A percentile compares a stretch with the other conserved stretches of the same genome.
Conservation (phyloP, 371 early-diverging fungal genomes). For the Mucor circinelloides region DNA sequence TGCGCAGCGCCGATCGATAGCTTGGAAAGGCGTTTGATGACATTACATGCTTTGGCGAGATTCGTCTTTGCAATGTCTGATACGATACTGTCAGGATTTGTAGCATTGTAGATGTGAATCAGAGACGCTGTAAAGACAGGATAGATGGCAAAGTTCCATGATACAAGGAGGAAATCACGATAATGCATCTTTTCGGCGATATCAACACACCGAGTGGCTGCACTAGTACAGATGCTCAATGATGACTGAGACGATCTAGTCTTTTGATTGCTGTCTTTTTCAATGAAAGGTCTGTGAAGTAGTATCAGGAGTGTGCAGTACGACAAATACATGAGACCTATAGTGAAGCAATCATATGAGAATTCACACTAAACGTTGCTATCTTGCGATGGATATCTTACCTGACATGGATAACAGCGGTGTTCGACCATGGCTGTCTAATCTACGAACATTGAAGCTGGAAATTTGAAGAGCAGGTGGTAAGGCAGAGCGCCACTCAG, state of each 20-base stretch:
- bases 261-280: slow-evolving; percentile 29
- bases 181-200: slow-evolving; percentile 55
- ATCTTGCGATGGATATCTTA: neutral
- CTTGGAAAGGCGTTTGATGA: slow-evolving; percentile 39
- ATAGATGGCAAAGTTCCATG: slow-evolving; percentile 58
- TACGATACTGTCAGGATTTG: slow-evolving; percentile 31
- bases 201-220: slow-evolving; percentile 52
- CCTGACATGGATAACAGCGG: slow-evolving; percentile 50
- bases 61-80: slow-evolving; percentile 36
- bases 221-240: slow-evolving; percentile 60
- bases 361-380: neutral
- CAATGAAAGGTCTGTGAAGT: slow-evolving; percentile 62
- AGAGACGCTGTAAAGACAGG: slow-evolving; percentile 48
- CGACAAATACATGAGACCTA: slow-evolving; percentile 52
- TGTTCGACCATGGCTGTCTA: slow-evolving; percentile 32
- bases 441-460: slow-evolving; percentile 27
- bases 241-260: slow-evolving; percentile 43
- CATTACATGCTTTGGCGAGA: slow-evolving; percentile 25
- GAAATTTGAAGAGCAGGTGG: slow-evolving; percentile 48
- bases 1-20: slow-evolving; percentile 25
- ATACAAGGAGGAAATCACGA: slow-evolving; percentile 46
- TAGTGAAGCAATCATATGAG: neutral
- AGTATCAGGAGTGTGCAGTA: slow-evolving; percentile 58
- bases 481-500: slow-evolving; percentile 45
- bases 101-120: slow-evolving; percentile 48